phyloP scores from a whole-genome alignment of 2,329 filamentous ascomycete genomes.

The Aspergillus pseudoglaucus region DNA sequence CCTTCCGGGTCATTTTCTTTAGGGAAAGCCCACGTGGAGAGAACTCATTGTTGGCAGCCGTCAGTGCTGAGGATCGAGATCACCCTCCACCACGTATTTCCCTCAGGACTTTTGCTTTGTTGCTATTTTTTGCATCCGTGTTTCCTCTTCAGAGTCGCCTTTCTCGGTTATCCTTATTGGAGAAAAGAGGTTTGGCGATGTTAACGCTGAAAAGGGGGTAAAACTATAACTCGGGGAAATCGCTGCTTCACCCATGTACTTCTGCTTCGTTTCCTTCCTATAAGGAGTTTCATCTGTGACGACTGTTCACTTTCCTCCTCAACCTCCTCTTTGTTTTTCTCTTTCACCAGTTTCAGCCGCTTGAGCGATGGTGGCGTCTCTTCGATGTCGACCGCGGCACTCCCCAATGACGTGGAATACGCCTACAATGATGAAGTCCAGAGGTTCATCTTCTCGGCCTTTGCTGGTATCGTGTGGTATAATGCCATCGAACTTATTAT shows the following conservation, averaged over 20 bases:
- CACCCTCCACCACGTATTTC: background rate
- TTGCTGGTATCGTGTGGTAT: constrained; percentile 17
- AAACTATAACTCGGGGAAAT: background rate
- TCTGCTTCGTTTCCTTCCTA: background rate
- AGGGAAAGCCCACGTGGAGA: background rate
- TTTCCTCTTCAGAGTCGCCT: background rate
- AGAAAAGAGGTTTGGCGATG: background rate
- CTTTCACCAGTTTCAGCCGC: background rate
- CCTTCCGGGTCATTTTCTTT: too few relatives aligned
- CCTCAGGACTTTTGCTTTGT: background rate
- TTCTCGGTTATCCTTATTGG: background rate
- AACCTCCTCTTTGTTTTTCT: background rate
- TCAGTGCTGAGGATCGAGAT: background rate
- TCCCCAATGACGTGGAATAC: constrained; percentile 1
- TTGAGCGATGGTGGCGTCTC: constrained; percentile 10
- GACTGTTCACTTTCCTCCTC: background rate
- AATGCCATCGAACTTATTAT: constrained; percentile 23
- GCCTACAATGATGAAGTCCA: constrained; percentile 1
- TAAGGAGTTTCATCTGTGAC: background rate
- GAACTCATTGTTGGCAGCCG: background rate
- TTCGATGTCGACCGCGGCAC: constrained; percentile 10
- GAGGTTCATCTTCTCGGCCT: constrained; percentile 12
- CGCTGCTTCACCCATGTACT: background rate
- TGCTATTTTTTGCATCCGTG: background rate
- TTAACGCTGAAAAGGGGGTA: background rate